Base-by-base conservation (phyloP, 2,329 filamentous ascomycete species). In the Geoglossum cookeanum region DNA sequence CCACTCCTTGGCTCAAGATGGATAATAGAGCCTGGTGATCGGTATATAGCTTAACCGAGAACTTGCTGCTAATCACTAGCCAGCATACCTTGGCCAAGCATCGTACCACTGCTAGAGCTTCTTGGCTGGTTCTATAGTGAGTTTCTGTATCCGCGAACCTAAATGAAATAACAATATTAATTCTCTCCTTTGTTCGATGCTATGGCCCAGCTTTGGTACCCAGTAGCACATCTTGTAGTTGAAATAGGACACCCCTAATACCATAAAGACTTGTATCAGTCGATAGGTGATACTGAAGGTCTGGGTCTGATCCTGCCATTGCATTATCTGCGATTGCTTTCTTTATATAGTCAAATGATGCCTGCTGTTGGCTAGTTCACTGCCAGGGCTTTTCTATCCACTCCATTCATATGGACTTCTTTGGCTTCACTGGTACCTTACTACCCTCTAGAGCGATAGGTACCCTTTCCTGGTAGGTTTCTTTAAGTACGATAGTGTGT, bases 91-190 rank as follows among this genome's bases (percentile, higher is more conserved):
- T 22, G 15, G 32, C 54, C 6, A 55, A 15, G 33, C 54, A 53
- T 30, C 33, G 49, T n/a, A 53, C 33, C 4, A 55, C 37, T 15
- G 39, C 54, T 6, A 45, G 22, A 17, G 54, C 39, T 45, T 55
- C 54, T n/a, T 22, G 32, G 4, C 52, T 55, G 6, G 39, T 55
- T 17, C 17, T 4, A 27, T 55, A 55, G 3, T 22, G 54, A n/a
- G 39, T 8, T 13, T 55, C 37, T n/a, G 54, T 29, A 55, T 37
- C 33, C 4, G 33, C 4, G 4, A 55, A 33, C 29, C 17, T 32
- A 15, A 55, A 55, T 3, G 39, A 55, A 3, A 55, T 37, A 45
- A 55, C 52, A 5, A 55, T 55, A 27, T 27, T 55, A 39, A 55
- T 37, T 29, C 22, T 3, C 33, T 37, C 37, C 13, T 53, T 45